Conservation (phyloP, 192 early-diverging fungal species). For the Backusella tuberculispora region DNA sequence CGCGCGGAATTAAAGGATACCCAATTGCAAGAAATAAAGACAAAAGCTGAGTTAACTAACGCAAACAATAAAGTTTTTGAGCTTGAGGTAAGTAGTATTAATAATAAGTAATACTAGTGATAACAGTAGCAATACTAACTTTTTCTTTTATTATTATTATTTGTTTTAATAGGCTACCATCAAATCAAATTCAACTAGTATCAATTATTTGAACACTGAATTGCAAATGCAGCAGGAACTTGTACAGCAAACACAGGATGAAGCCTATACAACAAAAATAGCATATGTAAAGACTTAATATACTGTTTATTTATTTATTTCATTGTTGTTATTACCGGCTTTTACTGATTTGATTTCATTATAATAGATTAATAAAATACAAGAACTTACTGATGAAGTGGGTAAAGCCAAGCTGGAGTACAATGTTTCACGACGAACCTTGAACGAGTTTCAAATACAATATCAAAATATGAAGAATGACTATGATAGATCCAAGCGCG, state of each 20-base stretch:
- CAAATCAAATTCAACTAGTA: background rate
- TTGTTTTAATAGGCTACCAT: background rate
- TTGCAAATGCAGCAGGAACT: background rate
- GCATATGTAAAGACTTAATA: background rate
- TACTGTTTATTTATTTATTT: too few species aligned
- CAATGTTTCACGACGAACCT: background rate
- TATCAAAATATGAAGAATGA: background rate
- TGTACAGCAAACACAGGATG: background rate
- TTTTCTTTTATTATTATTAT: too few species aligned
- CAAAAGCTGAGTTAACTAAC: background rate
- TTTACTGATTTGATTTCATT: too few species aligned
- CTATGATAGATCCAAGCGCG: background rate
- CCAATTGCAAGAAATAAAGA: background rate
- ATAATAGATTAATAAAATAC: background rate
- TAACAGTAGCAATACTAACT: background rate
- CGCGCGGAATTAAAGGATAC: background rate
- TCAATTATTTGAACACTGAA: background rate
- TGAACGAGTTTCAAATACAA: background rate
- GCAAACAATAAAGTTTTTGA: background rate
- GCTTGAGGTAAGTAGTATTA: background rate
- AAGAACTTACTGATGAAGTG: background rate
- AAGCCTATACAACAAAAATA: background rate
- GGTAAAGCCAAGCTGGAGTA: background rate
- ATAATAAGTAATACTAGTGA: background rate
- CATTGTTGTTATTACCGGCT: too few species aligned